Percentiles rank a stretch among this genome's conserved stretches.
These are phyloP conservation scores for Cyamopsis tetragonoloba DNA, from an alignment of 306 rosid genomes.

Conservation along the genomic window DNA sequence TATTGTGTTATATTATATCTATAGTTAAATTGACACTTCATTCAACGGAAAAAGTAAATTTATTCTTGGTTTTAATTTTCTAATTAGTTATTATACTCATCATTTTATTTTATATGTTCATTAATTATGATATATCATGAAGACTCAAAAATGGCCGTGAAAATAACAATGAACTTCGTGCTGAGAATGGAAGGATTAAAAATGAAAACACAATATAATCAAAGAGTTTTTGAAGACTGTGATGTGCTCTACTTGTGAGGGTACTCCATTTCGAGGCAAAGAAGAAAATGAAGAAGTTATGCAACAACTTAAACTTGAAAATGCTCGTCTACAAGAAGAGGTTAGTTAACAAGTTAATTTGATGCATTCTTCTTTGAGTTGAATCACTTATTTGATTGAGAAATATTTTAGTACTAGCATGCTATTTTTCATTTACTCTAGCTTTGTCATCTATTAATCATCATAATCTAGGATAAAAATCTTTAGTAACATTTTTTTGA, in stretches of 20 bases:
- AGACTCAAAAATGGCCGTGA: constrained; percentile 48
- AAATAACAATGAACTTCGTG: constrained; percentile 36
- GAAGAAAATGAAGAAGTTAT: constrained; percentile 21
- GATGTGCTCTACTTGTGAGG: constrained; percentile 59
- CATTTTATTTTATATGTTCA: not conserved
- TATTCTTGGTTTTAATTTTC: too few species aligned
- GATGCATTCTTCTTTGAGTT: not conserved
- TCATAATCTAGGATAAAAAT: too few species aligned
- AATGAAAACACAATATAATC: constrained; percentile 41
- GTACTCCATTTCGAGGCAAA: constrained; percentile 39
- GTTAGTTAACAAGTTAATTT: constrained; percentile 30
- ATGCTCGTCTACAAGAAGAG: constrained; percentile 51
- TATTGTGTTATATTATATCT: too few species aligned
- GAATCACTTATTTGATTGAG: too few species aligned
- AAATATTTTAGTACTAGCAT: too few species aligned
- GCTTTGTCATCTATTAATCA: too few species aligned
- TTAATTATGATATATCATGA: too few species aligned
- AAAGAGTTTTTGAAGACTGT: constrained; percentile 43
- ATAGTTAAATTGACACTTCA: not conserved
- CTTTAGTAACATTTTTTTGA: too few species aligned
- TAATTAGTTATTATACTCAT: too few species aligned
- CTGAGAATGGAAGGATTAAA: constrained; percentile 48
- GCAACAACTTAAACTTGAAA: constrained; percentile 37
- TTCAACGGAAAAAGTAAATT: not conserved
- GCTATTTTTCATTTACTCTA: too few species aligned